A percentile compares a stretch with the other conserved stretches of the same genome.
phyloP scores from a whole-genome alignment of 371 early-diverging fungal genomes.

The Capillidium heterosporum region DNA sequence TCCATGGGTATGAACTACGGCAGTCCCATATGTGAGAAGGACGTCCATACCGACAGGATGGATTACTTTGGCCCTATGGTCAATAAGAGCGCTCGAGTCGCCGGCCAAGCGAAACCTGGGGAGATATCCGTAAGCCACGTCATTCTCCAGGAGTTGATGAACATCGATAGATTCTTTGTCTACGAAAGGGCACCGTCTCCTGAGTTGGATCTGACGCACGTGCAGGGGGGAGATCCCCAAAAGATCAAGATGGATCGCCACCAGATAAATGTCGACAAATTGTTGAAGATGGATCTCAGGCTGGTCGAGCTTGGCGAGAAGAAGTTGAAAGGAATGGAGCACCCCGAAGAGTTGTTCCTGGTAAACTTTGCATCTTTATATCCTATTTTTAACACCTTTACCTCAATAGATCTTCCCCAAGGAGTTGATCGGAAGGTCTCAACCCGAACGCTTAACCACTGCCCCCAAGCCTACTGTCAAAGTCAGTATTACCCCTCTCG shows the following conservation, averaged over 20 bases:
- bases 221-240: slow-evolving; percentile 14
- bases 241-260: slow-evolving; percentile 10
- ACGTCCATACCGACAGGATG: slow-evolving; percentile 81
- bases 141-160: slow-evolving; percentile 26
- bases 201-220: not conserved
- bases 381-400: not conserved
- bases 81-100: slow-evolving; percentile 73
- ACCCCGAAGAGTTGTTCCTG: slow-evolving; percentile 59
- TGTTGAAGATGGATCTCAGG: slow-evolving; percentile 49
- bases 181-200: not conserved
- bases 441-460: not conserved
- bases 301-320: slow-evolving; percentile 60
- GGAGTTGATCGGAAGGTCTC: not conserved
- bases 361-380: slow-evolving; percentile 25
- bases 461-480: not conserved
- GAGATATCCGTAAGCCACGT: slow-evolving; percentile 60
- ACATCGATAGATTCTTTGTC: slow-evolving; percentile 16
- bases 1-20: slow-evolving; percentile 95
- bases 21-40: slow-evolving; percentile 72
- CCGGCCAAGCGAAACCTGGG: slow-evolving; percentile 78
- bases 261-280: slow-evolving; percentile 13
- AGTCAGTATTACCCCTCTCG: not conserved
- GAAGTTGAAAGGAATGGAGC: slow-evolving; percentile 75
- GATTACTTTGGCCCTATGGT: slow-evolving; percentile 95
- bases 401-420: slow-evolving; percentile 2